Evolutionary conservation across 768 basidiomycete species (phyloP), one percentile per base, ranked within the genome.

Genomic region (Candolleomyces aberdarensis): DNA sequence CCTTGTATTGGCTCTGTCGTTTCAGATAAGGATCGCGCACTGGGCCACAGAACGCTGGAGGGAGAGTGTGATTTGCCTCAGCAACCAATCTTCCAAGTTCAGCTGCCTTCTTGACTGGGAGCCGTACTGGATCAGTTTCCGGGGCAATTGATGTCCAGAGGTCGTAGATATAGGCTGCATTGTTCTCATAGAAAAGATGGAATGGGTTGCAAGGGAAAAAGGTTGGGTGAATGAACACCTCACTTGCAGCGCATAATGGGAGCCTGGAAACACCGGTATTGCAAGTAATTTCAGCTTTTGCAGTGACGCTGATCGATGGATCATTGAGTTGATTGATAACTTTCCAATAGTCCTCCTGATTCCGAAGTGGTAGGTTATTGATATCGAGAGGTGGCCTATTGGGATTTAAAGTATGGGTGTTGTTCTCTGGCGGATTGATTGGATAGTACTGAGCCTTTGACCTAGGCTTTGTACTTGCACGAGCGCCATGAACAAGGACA

Each of bases 121-220:
- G 46, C 58, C 69, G 67, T 19, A 70, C 40, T 5, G 44, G 17
- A n/a, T 73, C 72, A 31, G 43, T 49, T 40, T 48, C 14, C 8
- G 54, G 26, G 31, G 60, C 68, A 13, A 32, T 5, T 20, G 57
- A 62, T 43, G 69, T 69, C 73, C 74, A 74, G 26, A 68, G 43
- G 64, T 75, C 73, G 67, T 69, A 75, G 2, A 75, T 65, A 48
- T 64, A 67, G 17, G 72, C 63, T 60, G 70, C 63, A 41, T 52
- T 57, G 62, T 75, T 75, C 56, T 76, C 71, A 62, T 75, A 75
- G 55, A 74, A 67, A 2, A 76, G 53, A 65, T 76, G 74, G 58
- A 75, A 76, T 17, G 74, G 74, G 64, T 76, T 72, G 1, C 74
- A 26, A n/a, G 72, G 71, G 53, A 73, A 74, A 49, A 71, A 76